Conservation (phyloP, 495 filamentous ascomycete genomes). For the Hyaloscypha finlandica region DNA sequence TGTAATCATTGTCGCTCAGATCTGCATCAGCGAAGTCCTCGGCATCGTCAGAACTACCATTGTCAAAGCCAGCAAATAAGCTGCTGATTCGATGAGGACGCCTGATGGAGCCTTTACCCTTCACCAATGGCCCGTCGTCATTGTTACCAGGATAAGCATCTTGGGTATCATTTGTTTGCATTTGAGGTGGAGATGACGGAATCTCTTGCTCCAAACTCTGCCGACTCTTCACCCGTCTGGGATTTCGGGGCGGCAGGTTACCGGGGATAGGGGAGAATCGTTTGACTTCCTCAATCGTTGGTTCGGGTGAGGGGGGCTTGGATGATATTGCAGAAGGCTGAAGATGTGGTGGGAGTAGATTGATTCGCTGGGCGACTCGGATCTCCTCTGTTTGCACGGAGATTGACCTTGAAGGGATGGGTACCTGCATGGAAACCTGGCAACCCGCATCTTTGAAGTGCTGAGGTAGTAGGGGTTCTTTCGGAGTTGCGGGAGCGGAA, state of each 20-base stretch:
- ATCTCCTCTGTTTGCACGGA: slow-evolving; percentile 92
- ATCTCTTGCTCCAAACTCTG: slow-evolving; percentile 45
- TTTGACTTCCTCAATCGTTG: slow-evolving; percentile 37
- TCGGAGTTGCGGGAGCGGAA: slow-evolving; percentile 53
- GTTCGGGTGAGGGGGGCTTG: slow-evolving; percentile 51
- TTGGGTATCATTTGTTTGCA: slow-evolving; percentile 44
- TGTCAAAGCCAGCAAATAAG: slow-evolving; percentile 81
- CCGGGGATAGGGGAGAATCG: slow-evolving; percentile 52
- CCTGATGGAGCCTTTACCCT: slow-evolving; percentile 59
- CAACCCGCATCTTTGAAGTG: slow-evolving; percentile 58
- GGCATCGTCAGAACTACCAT: slow-evolving; percentile 58
- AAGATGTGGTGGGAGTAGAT: slow-evolving; percentile 74
- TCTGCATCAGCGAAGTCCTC: slow-evolving; percentile 61
- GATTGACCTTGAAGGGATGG: slow-evolving; percentile 57
- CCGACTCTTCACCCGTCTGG: slow-evolving; percentile 48
- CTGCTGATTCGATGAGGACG: slow-evolving; percentile 76
- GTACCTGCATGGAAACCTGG: slow-evolving; percentile 47
- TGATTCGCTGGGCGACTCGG: slow-evolving; percentile 69
- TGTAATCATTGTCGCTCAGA: slow-evolving; percentile 64
- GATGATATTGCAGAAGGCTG: slow-evolving; percentile 70
- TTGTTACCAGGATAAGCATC: slow-evolving; percentile 81
- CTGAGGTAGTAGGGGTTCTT: slow-evolving; percentile 53
- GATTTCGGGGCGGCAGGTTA: slow-evolving; percentile 53
- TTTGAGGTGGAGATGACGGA: slow-evolving; percentile 47
- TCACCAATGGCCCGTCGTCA: slow-evolving; percentile 74